Percentiles rank a stretch among this genome's conserved stretches.
Conservation (phyloP, 495 filamentous ascomycete species). For the Aspergillus wentii region DNA sequence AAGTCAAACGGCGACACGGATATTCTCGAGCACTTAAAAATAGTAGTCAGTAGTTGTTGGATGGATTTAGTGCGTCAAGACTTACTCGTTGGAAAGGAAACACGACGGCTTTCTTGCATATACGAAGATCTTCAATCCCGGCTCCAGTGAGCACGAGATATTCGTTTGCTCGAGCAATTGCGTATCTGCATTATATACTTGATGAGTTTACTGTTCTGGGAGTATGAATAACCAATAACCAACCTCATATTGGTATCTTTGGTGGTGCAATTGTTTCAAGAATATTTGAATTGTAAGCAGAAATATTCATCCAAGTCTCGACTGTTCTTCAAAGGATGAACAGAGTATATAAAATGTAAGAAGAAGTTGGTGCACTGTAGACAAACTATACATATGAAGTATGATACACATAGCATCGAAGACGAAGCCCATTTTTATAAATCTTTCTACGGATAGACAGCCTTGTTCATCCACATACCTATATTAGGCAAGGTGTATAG, state of each 20-base stretch:
- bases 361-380: too few species aligned
- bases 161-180: constrained; percentile 35
- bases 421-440: too few species aligned
- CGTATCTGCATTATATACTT: constrained; percentile 23
- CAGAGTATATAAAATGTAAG: too few species aligned
- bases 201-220: too few species aligned
- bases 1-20: constrained; percentile 74
- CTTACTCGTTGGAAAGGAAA: constrained; percentile 59
- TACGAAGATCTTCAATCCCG: constrained; percentile 62
- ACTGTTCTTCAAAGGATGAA: too few species aligned
- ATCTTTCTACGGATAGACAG: neutral
- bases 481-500: too few species aligned
- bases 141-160: constrained; percentile 83
- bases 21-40: constrained; percentile 35
- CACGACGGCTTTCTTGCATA: constrained; percentile 68
- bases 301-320: too few species aligned
- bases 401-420: neutral
- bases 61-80: constrained; percentile 8
- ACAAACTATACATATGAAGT: neutral
- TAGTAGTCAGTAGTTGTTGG: neutral
- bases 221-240: too few species aligned
- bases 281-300: too few species aligned
- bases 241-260: too few species aligned
- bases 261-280: too few species aligned
- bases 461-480: too few species aligned